Conservation (phyloP, 2,329 filamentous ascomycete species). For the Trichocomaceae sp. region DNA sequence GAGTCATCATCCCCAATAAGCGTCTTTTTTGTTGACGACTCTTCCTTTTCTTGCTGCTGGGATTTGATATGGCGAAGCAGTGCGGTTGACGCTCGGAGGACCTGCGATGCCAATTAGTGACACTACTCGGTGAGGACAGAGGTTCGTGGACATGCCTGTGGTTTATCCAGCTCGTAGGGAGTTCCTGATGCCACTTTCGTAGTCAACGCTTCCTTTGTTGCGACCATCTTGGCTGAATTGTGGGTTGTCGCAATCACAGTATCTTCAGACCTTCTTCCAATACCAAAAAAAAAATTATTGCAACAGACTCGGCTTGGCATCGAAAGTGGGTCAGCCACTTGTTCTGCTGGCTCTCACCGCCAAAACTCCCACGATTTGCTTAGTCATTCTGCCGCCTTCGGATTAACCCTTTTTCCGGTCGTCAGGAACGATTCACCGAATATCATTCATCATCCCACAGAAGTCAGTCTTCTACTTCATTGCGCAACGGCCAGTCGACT, state of each 20-base stretch:
- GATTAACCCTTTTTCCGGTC: neutral
- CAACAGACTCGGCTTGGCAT: constrained; percentile 6
- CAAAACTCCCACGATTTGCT: neutral
- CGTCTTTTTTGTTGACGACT: constrained; percentile 46
- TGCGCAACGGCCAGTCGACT: constrained; percentile 79
- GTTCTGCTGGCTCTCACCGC: neutral
- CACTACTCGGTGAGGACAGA: neutral
- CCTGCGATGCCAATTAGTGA: constrained; percentile 33
- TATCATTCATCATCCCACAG: neutral
- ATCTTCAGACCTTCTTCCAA: constrained; percentile 11
- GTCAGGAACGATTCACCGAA: neutral
- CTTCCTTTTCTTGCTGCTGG: constrained; percentile 42
- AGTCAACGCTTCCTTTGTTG: constrained; percentile 34
- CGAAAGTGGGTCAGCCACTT: neutral
- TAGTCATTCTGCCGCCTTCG: neutral
- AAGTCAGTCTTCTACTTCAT: too few relatives aligned
- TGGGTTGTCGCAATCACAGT: neutral
- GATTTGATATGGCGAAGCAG: constrained; percentile 53
- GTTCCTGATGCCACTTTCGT: constrained; percentile 36
- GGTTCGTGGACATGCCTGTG: constrained; percentile 31
- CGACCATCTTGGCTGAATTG: constrained; percentile 30
- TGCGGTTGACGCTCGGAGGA: constrained; percentile 53
- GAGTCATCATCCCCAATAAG: constrained; percentile 45
- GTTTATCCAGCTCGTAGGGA: constrained; percentile 44
- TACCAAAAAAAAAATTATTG: constrained; percentile 29